phyloP scores from a whole-genome alignment of 2,329 filamentous ascomycete genomes.

The Ceratocystis cubensis region DNA sequence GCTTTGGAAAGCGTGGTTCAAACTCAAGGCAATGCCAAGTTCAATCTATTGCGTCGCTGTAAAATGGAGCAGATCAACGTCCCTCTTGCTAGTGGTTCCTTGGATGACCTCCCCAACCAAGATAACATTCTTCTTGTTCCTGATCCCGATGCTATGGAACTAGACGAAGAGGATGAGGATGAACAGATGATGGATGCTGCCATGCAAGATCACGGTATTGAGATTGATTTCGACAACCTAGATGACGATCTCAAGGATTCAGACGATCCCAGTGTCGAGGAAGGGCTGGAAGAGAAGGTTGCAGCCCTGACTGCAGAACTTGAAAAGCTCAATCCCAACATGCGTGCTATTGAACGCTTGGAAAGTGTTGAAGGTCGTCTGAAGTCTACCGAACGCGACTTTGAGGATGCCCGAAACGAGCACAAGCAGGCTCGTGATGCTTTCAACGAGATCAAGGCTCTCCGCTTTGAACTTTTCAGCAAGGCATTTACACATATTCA shows the following conservation, averaged over 20 bases:
- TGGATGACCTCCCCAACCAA: constrained; percentile 79
- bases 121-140: constrained; percentile 57
- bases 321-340: constrained; percentile 92
- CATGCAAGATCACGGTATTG: constrained; percentile 82
- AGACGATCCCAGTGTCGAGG: constrained; percentile 58
- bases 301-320: constrained; percentile 61
- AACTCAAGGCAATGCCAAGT: constrained; percentile 71
- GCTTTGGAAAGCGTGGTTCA: constrained; percentile 75
- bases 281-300: constrained; percentile 66
- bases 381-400: constrained; percentile 75
- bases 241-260: constrained; percentile 72
- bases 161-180: constrained; percentile 50
- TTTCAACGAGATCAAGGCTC: constrained; percentile 69
- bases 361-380: constrained; percentile 75
- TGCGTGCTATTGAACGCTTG: constrained; percentile 85
- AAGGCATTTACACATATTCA: constrained; percentile 91
- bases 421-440: constrained; percentile 66
- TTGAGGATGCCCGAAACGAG: constrained; percentile 65
- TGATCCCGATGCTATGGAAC: constrained; percentile 82
- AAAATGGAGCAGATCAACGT: constrained; percentile 87
- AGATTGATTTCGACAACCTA: constrained; percentile 70
- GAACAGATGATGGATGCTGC: constrained; percentile 51
- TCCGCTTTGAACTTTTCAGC: constrained; percentile 83
- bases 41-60: constrained; percentile 72
- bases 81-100: constrained; percentile 61